phyloP scores from a whole-genome alignment of 495 filamentous ascomycete genomes.

The Xylaria cubensis region DNA sequence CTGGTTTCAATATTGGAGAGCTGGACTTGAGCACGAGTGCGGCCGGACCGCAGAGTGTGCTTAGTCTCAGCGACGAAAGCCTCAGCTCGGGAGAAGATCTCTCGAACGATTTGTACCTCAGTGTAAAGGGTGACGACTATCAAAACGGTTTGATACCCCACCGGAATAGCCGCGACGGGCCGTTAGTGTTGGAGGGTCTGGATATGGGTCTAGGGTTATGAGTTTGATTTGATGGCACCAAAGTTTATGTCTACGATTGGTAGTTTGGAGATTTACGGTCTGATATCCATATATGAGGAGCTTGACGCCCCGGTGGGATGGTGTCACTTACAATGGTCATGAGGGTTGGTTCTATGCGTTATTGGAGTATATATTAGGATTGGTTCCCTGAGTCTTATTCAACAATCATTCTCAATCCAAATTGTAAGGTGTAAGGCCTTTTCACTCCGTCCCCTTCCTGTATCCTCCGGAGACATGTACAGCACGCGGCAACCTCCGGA shows the following conservation, averaged over 20 bases:
- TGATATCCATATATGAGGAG: constrained; percentile 10
- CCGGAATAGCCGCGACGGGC: constrained; percentile 40
- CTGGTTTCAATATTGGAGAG: constrained; percentile 55
- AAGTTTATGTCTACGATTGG: neutral
- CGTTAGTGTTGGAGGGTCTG: constrained; percentile 51
- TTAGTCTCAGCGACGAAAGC: constrained; percentile 81
- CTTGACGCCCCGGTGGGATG: neutral
- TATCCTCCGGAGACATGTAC: neutral
- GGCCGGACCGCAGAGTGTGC: constrained; percentile 67
- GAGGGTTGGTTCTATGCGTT: constrained; percentile 11
- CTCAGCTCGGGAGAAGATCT: constrained; percentile 63
- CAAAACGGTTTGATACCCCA: constrained; percentile 37
- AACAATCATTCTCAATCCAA: neutral
- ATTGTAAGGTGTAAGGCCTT: neutral
- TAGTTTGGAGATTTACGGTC: neutral
- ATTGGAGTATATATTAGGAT: constrained; percentile 4
- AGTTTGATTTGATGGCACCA: constrained; percentile 19
- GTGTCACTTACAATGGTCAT: neutral
- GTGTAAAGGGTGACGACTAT: constrained; percentile 45
- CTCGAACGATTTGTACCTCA: constrained; percentile 44
- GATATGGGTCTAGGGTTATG: constrained; percentile 50
- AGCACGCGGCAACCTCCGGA: neutral
- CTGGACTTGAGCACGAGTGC: constrained; percentile 45
- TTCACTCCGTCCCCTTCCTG: neutral
- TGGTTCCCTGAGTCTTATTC: neutral